Evolutionary conservation across 495 filamentous ascomycete genomes (phyloP).

Genomic region (Amphirosellinia nigrospora): DNA sequence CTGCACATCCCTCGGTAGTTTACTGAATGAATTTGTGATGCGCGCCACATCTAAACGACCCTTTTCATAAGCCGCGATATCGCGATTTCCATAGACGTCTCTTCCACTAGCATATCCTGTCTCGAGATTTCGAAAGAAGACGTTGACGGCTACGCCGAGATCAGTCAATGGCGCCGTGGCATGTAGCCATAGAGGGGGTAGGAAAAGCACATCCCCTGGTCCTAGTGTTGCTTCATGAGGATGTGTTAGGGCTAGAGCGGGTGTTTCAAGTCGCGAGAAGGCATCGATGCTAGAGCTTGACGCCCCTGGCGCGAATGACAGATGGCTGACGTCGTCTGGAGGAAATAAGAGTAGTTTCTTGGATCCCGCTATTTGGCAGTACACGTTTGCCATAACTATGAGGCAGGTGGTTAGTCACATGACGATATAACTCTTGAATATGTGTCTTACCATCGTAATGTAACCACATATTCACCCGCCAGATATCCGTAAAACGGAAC

Average conservation of each 20-base stretch:
- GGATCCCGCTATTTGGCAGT: conserved; percentile 76
- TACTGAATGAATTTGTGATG: conserved; percentile 70
- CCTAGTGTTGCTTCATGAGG: conserved; percentile 70
- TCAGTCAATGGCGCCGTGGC: conserved; percentile 70
- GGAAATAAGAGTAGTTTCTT: conserved; percentile 81
- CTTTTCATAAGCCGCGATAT: conserved; percentile 83
- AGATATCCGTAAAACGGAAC: conserved; percentile 79
- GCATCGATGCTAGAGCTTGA: conserved; percentile 79
- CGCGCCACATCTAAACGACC: conserved; percentile 73
- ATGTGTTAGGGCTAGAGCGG: conserved; percentile 59
- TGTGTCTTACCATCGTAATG: conserved; percentile 77
- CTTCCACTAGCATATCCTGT: conserved; percentile 73
- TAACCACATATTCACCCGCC: conserved; percentile 87
- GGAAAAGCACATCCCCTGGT: conserved; percentile 78
- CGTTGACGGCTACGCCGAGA: conserved; percentile 78
- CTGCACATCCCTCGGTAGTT: conserved; percentile 67
- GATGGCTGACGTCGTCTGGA: conserved; percentile 70
- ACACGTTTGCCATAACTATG: conserved; percentile 88
- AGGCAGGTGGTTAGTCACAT: conserved; percentile 20
- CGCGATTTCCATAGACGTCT: conserved; percentile 89
- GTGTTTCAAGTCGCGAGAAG: conserved; percentile 54
- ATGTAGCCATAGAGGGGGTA: conserved; percentile 85
- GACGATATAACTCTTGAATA: neutral
- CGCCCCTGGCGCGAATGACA: conserved; percentile 74
- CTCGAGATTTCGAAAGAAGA: conserved; percentile 79